A percentile compares a stretch with the other conserved stretches of the same genome.
phyloP scores from a whole-genome alignment of 371 early-diverging fungal genomes.

The Mortierella sp. region DNA sequence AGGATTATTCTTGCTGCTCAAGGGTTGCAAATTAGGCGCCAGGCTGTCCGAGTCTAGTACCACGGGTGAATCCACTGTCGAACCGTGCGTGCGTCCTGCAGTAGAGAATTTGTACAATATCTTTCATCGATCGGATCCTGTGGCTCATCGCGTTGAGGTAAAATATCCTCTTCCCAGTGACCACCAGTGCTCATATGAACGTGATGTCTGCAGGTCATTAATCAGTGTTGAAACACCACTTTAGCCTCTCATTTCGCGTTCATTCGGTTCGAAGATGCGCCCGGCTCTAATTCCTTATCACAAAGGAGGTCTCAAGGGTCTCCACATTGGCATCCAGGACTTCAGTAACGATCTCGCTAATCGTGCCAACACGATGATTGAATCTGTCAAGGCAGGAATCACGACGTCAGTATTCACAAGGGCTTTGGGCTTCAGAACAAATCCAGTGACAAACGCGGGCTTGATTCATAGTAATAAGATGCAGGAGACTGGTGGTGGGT shows the following conservation, averaged over 20 bases:
- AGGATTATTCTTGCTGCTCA: constrained; percentile 80
- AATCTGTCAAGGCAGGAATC: constrained; percentile 69
- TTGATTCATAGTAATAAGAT: constrained; percentile 22
- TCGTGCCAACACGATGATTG: constrained; percentile 77
- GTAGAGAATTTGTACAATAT: constrained; percentile 84
- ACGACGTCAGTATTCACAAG: constrained; percentile 67
- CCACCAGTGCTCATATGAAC: too few relatives aligned
- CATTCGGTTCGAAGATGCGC: constrained; percentile 63
- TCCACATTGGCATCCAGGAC: constrained; percentile 70
- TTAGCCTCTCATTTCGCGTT: constrained; percentile 52
- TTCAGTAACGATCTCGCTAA: constrained; percentile 77
- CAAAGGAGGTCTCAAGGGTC: constrained; percentile 84
- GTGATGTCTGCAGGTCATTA: too few relatives aligned
- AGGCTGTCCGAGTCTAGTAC: constrained; percentile 57
- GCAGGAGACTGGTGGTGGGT: constrained; percentile 25
- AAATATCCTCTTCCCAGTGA: not conserved
- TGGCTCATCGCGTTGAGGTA: constrained; percentile 56
- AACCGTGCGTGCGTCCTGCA: constrained; percentile 68
- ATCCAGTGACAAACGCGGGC: constrained; percentile 29
- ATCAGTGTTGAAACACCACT: not conserved
- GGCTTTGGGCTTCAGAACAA: constrained; percentile 59
- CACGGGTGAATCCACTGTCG: constrained; percentile 43
- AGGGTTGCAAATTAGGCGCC: constrained; percentile 71
- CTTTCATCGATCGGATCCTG: constrained; percentile 77
- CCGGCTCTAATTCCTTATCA: constrained; percentile 83